Evolutionary conservation across 148 eudicot genomes (phyloP), one percentile per base, ranked within the genome.

Genomic region (Cornus florida): DNA sequence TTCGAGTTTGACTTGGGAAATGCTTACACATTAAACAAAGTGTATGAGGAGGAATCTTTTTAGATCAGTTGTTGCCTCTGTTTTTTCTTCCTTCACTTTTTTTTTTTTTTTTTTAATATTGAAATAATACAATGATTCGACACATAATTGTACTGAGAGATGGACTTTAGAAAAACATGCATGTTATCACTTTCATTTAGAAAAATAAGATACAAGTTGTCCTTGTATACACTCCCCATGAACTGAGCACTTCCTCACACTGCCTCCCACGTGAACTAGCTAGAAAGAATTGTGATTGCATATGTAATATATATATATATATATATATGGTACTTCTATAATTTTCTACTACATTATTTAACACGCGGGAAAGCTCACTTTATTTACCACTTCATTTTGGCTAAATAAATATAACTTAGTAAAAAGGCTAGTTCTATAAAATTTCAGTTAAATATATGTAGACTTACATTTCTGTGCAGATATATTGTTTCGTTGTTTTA

Each of bases 41-140:
- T 56, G 41, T 81, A 82, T 62, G 66, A 62, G 67, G 66, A 62
- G 67, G 85, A 86, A 79, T 87, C 85, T 84, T 57, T 73, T 70
- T 38, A 80, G 79, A 84, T 84, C 87, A 79, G 81, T 80, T 77
- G 75, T 77, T 76, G 83, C 71, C 79, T 72, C 72, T 81, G 76
- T 84, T 84, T 70, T 76, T 41, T 46, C 32, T 83, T 28, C 28
- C 1, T 28, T 28, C 28, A 0, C 1, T 28, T 28, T 28, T 28
- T 28, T 28, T 28, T 28, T 28, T 28, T 43, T 39, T 35, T 24
- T 72, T 62, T 28, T 32, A 10, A 22, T 28, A 46, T 35, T 35
- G 69, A 48, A 50, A 67, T 20, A 48, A 33, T 41, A 28, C 59
- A n/a, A 8, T 72, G 74, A 71, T 85, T 62, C 67, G 83, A 85